Conservation (phyloP, 768 basidiomycete species). For the Nidularia sp. region DNA sequence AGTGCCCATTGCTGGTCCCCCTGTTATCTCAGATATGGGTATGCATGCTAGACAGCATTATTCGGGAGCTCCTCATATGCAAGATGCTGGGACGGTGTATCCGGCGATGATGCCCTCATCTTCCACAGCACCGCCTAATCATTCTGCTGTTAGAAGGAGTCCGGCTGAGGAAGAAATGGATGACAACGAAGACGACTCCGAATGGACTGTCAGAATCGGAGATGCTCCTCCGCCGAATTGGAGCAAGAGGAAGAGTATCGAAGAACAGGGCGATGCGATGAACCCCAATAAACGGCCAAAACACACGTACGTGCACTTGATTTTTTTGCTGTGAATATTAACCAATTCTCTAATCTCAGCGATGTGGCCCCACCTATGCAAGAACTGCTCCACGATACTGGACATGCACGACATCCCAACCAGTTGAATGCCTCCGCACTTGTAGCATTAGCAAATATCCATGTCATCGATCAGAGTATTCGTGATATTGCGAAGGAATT, state of each 20-base stretch:
- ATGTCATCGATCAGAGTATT: conserved; percentile 65
- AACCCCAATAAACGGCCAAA: conserved; percentile 40
- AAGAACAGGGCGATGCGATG: conserved; percentile 26
- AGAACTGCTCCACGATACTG: too few species aligned
- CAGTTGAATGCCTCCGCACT: conserved; percentile 25
- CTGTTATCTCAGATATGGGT: neutral
- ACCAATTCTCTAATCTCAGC: too few species aligned
- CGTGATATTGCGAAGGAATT: conserved; percentile 64
- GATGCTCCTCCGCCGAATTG: conserved; percentile 61
- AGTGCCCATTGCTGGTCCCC: conserved; percentile 7
- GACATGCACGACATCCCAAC: conserved; percentile 4
- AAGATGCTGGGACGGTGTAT: conserved; percentile 13
- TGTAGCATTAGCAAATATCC: conserved; percentile 38
- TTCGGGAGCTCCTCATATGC: conserved; percentile 10
- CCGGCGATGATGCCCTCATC: conserved; percentile 14
- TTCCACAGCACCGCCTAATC: conserved; percentile 19
- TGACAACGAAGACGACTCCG: conserved; percentile 49
- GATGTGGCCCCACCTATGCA: too few species aligned
- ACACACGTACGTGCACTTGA: conserved; percentile 27
- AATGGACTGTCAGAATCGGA: conserved; percentile 68
- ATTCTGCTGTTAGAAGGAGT: conserved; percentile 30
- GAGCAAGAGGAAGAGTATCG: conserved; percentile 55
- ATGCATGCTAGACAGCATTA: conserved; percentile 5
- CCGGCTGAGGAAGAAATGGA: conserved; percentile 68
- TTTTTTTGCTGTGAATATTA: neutral